These are phyloP conservation scores for Dioszegia crocea DNA, from an alignment of 768 basidiomycete genomes.

Conservation along the genomic window DNA sequence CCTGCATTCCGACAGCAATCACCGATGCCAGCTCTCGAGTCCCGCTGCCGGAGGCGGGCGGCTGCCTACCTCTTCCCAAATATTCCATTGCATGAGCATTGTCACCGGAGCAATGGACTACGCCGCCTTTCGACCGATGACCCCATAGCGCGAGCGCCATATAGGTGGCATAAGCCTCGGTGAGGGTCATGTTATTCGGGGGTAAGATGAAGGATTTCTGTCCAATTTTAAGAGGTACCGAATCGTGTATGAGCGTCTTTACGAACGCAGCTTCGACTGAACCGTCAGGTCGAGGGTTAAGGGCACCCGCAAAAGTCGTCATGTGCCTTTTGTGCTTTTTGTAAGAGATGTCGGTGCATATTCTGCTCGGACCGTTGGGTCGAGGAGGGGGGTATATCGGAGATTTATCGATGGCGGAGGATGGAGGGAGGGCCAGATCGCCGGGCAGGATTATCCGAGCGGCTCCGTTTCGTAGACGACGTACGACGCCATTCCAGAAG, in stretches of 20 bases:
- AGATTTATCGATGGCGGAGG: neutral
- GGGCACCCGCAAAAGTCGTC: neutral
- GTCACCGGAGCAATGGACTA: neutral
- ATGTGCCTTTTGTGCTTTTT: neutral
- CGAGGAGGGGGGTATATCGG: too few species aligned
- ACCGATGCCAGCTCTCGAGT: too few species aligned
- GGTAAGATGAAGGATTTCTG: neutral
- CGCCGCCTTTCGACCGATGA: neutral
- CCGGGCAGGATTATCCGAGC: too few species aligned
- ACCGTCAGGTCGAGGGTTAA: neutral
- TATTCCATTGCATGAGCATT: neutral
- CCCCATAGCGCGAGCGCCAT: neutral
- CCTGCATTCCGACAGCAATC: too few species aligned
- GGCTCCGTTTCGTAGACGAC: too few species aligned
- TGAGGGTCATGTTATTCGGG: neutral
- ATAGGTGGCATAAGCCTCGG: neutral
- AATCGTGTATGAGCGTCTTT: neutral
- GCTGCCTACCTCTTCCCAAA: too few species aligned
- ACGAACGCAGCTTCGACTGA: neutral
- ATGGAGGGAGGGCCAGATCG: neutral
- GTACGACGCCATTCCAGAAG: too few species aligned
- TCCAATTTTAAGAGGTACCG: neutral
- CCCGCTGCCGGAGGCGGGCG: too few species aligned
- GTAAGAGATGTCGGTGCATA: too few species aligned
- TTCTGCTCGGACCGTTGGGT: too few species aligned